These are phyloP conservation scores for Chalciporus sp. DNA, from an alignment of 1,284 basidiomycete species.

Conservation along the genomic window DNA sequence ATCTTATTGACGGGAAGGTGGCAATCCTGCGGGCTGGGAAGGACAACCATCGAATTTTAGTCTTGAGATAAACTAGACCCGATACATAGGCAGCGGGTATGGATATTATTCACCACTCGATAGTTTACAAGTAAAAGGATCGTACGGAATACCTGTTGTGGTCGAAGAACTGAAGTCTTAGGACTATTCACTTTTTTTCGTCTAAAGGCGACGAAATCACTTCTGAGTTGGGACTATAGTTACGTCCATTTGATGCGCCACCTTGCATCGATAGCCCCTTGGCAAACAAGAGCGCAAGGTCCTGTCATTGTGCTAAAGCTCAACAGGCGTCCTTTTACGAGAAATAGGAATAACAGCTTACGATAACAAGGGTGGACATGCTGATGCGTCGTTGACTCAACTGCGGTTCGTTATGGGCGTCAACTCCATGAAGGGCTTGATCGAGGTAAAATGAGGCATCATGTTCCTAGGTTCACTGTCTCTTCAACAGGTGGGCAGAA, in stretches of 20 bases:
- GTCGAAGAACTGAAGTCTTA: neutral
- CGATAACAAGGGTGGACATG: constrained; percentile 25
- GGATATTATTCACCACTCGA: neutral
- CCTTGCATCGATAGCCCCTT: constrained; percentile 2
- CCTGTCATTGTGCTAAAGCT: constrained; percentile 21
- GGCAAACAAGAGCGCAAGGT: constrained; percentile 22
- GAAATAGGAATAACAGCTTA: constrained; percentile 14
- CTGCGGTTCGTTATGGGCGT: neutral
- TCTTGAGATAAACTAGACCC: constrained; percentile 21
- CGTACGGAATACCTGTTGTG: neutral
- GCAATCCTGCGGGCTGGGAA: constrained; percentile 78
- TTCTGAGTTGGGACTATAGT: neutral
- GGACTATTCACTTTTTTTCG: constrained; percentile 4
- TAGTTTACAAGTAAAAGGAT: neutral
- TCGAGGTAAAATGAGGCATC: constrained; percentile 1
- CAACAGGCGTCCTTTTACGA: neutral
- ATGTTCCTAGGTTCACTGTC: constrained; percentile 13
- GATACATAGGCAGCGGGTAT: neutral
- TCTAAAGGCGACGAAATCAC: neutral
- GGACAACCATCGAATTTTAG: constrained; percentile 71
- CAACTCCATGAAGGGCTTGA: constrained; percentile 14
- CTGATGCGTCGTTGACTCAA: constrained; percentile 19
- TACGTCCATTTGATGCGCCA: neutral
- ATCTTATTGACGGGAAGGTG: constrained; percentile 67
- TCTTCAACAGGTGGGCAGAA: neutral